A percentile compares a stretch with the other conserved stretches of the same genome.
phyloP scores from a whole-genome alignment of 768 basidiomycete genomes.

The Mycena crocata region DNA sequence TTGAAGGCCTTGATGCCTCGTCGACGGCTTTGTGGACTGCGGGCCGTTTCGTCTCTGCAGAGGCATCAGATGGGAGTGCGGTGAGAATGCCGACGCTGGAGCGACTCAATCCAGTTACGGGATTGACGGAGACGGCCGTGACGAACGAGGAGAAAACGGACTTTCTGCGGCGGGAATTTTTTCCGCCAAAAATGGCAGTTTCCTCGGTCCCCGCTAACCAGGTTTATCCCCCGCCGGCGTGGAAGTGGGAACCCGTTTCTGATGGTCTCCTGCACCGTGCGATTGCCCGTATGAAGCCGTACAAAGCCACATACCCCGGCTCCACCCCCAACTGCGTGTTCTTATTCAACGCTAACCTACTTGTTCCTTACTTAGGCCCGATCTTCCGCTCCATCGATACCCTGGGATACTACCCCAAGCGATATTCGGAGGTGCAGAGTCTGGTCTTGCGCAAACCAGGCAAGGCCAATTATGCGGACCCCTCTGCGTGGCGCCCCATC shows the following conservation, averaged over 20 bases:
- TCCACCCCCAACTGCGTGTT: conserved; percentile 47
- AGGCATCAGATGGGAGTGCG: conserved; percentile 36
- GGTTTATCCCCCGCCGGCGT: conserved; percentile 42
- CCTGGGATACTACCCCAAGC: conserved; percentile 33
- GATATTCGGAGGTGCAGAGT: conserved; percentile 42
- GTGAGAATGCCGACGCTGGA: conserved; percentile 41
- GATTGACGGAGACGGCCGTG: conserved; percentile 3
- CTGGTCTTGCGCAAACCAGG: conserved; percentile 49
- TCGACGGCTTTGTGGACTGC: too few species aligned
- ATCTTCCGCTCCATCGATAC: conserved; percentile 45
- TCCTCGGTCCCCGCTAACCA: conserved; percentile 12
- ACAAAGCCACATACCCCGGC: conserved; percentile 46
- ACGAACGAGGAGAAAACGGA: conserved; percentile 41
- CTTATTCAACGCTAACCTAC: conserved; percentile 33
- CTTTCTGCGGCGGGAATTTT: conserved; percentile 42
- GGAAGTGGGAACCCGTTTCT: conserved; percentile 35
- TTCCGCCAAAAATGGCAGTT: conserved; percentile 33
- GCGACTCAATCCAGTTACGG: neutral
- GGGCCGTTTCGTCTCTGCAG: too few species aligned
- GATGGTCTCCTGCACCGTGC: conserved; percentile 39
- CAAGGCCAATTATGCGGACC: conserved; percentile 42
- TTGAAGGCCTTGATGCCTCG: conserved; percentile 31
- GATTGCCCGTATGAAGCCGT: conserved; percentile 42
- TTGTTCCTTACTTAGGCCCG: conserved; percentile 38
- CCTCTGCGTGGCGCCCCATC: conserved; percentile 52